Evolutionary conservation across 495 filamentous ascomycete genomes (phyloP).

Genomic region (Annulohypoxylon moriforme): DNA sequence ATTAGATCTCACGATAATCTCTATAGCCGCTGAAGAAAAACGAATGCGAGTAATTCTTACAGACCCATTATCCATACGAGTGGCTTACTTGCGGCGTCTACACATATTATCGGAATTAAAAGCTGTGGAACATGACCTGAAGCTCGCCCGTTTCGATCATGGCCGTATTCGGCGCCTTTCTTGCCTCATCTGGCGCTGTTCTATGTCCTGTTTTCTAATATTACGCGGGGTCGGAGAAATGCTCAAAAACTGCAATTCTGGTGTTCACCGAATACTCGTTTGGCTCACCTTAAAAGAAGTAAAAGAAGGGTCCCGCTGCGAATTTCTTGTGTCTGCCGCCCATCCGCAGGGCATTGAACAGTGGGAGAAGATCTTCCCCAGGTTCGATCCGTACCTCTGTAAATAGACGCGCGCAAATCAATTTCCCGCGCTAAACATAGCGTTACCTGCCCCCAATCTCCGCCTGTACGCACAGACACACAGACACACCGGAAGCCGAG

Average conservation of each 20-base stretch:
- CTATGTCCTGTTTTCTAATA: background rate
- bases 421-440: slow-evolving; percentile 26
- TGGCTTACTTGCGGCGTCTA: slow-evolving; percentile 11
- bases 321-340: slow-evolving; percentile 16
- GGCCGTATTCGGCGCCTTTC: slow-evolving; percentile 30
- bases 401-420: slow-evolving; percentile 22
- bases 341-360: slow-evolving; percentile 17
- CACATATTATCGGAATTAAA: background rate
- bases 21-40: slow-evolving; percentile 33
- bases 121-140: slow-evolving; percentile 28
- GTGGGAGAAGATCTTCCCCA: slow-evolving; percentile 23
- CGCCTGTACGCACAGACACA: slow-evolving; percentile 8
- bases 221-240: slow-evolving; percentile 13
- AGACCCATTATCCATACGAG: background rate
- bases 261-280: slow-evolving; percentile 17
- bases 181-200: slow-evolving; percentile 17
- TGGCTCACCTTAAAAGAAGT: slow-evolving; percentile 35
- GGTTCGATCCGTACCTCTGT: slow-evolving; percentile 10
- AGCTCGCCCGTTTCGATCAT: slow-evolving; percentile 24
- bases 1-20: slow-evolving; percentile 13
- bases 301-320: slow-evolving; percentile 5
- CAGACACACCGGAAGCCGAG: slow-evolving; percentile 5
- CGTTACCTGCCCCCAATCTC: slow-evolving; percentile 7
- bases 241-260: background rate
- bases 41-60: background rate